Evolutionary conservation across 1,284 basidiomycete species (phyloP), one percentile per base, ranked within the genome.

Genomic region (Pseudozyma flocculosa): DNA sequence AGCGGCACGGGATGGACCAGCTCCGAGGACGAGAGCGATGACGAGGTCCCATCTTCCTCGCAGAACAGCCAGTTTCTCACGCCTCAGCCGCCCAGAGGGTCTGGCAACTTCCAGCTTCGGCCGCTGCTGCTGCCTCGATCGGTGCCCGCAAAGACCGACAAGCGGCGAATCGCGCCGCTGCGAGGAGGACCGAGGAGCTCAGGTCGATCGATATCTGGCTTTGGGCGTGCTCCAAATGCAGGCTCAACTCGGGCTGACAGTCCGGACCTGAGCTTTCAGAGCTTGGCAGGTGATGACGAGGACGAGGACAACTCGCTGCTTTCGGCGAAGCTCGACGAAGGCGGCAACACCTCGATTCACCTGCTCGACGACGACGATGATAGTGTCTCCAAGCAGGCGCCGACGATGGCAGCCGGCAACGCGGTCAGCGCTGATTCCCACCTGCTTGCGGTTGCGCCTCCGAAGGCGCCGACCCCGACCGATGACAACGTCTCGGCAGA

Each of bases 1-100:
- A 47, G 46, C 24, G 45, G 45, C 19, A 46, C 43, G 1, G 59
- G 50, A 17, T 58, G 55, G 54, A 26, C n/a, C 17, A 53, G 50
- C 48, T 52, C 46, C 19, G 60, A 67, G 15, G 64, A 57, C 15
- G 61, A 53, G 5, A 45, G 40, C 18, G 48, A 45, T 32, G 39
- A 36, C 15, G 10, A 17, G 1, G 30, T 14, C 34, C n/a, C 29
- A 30, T 45, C 44, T 45, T 8, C 44, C 22, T 23, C 29, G 34
- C 21, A 8, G n/a, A 22, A 19, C 30, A 17, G 18, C 24, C n/a
- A 48, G 29, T 3, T 43, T 41, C 5, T 4, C 45, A 8, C 45
- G 47, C 19, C 37, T 22, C 21, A 22, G n/a, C n/a, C 36, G 14
- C 11, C 19, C 18, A 30, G 43, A 14, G 14, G 9, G 3, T 17